Evolutionary conservation across 805 yeast species (phyloP).

Genomic region (Yamadazyma ubonensis): DNA sequence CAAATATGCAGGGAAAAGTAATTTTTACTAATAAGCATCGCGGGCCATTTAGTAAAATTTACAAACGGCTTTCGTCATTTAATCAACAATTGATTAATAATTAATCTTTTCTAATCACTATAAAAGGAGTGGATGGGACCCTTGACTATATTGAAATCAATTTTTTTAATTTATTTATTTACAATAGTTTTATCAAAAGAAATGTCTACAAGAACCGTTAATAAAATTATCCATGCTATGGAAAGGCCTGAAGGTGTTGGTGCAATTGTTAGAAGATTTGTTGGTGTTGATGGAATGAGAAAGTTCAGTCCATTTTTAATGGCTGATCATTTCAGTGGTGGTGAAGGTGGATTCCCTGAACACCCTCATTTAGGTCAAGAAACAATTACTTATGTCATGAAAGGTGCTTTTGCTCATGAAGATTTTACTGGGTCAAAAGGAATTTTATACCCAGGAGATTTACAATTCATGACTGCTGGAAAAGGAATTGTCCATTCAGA

Average conservation of each 20-base stretch:
- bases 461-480: slow-evolving; percentile 95
- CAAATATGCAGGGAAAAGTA: background rate
- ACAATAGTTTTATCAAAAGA: background rate
- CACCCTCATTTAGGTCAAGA: slow-evolving; percentile 43
- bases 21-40: slow-evolving; percentile 1
- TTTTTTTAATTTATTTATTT: slow-evolving; percentile 7
- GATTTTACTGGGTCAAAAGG: slow-evolving; percentile 89
- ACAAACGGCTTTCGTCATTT: background rate
- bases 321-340: slow-evolving; percentile 70
- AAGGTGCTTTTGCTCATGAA: slow-evolving; percentile 41
- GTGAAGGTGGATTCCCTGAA: slow-evolving; percentile 58
- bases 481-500: slow-evolving; percentile 83
- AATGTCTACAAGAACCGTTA: slow-evolving; percentile 28
- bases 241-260: slow-evolving; percentile 87
- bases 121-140: slow-evolving; percentile 7
- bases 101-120: no score
- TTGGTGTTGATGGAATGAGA: slow-evolving; percentile 66
- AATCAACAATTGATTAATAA: background rate
- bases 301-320: slow-evolving; percentile 80
- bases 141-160: background rate
- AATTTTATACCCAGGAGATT: slow-evolving; percentile 72
- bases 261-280: slow-evolving; percentile 79
- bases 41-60: background rate
- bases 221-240: slow-evolving; percentile 43
- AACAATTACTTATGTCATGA: slow-evolving; percentile 32